Conservation (phyloP, 805 yeast genomes). For the Debaryomyces hansenii region DNA sequence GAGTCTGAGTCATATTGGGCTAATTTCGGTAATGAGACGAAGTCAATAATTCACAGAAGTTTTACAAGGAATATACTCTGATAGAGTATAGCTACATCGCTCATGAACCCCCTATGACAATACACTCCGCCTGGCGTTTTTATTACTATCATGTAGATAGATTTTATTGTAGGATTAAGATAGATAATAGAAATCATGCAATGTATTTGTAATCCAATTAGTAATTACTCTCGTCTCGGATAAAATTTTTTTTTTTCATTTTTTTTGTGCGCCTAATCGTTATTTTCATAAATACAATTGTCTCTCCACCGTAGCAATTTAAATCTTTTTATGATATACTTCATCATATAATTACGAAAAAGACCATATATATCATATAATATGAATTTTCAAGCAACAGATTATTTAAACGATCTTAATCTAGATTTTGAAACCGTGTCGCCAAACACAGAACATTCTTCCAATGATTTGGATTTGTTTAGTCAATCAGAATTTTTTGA, state of each 20-base stretch:
- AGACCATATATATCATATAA: background rate
- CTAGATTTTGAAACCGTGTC: conserved; percentile 32
- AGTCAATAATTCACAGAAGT: no score
- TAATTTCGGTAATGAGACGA: no score
- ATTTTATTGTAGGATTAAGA: no score
- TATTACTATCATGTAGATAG: no score
- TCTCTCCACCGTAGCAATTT: background rate
- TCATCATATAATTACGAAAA: no score
- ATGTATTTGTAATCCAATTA: no score
- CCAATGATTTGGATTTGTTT: conserved; percentile 38
- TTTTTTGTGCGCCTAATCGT: background rate
- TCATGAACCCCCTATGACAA: no score
- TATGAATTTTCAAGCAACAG: conserved; percentile 44
- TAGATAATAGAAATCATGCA: no score
- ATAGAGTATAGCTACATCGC: no score
- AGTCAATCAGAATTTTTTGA: conserved; percentile 40
- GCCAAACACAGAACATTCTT: conserved; percentile 5
- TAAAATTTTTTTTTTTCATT: background rate
- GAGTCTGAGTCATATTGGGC: no score
- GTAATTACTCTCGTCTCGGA: background rate
- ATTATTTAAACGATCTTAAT: conserved; percentile 40
- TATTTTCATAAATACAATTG: background rate
- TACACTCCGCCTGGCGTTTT: no score
- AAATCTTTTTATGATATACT: background rate
- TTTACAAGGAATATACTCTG: no score